phyloP scores from a whole-genome alignment of 2,329 filamentous ascomycete species.

The Colletotrichum nymphaeae region DNA sequence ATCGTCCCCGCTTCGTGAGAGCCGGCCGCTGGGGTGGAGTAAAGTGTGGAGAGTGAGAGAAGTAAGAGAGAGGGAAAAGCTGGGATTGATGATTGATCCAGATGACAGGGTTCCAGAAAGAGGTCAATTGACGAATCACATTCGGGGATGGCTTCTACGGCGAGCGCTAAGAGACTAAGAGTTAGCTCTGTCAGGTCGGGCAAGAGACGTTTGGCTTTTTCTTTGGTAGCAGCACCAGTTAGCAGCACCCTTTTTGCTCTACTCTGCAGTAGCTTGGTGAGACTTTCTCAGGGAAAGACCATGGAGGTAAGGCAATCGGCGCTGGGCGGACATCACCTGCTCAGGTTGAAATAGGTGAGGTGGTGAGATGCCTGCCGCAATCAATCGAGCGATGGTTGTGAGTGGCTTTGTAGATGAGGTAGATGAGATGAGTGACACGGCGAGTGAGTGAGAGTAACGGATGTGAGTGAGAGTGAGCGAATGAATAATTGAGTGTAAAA shows the following conservation, averaged over 20 bases:
- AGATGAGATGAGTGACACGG: not conserved
- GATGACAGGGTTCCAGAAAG: slow-evolving; percentile 26
- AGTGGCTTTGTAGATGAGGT: not conserved
- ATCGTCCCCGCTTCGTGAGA: not conserved
- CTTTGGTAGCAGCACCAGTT: not conserved
- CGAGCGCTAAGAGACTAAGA: slow-evolving; percentile 9
- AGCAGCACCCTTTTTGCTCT: not conserved
- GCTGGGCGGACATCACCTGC: not conserved
- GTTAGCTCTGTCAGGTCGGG: not conserved
- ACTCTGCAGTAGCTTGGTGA: slow-evolving; percentile 1
- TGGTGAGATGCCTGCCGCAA: not conserved
- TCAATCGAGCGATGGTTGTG: not conserved
- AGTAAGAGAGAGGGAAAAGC: not conserved
- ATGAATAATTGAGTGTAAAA: not conserved
- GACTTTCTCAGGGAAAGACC: slow-evolving; percentile 1
- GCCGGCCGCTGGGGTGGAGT: not conserved
- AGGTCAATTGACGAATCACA: slow-evolving; percentile 33
- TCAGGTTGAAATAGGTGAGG: not conserved
- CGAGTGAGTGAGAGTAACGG: not conserved
- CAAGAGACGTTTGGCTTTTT: slow-evolving; percentile 4
- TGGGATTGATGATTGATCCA: not conserved
- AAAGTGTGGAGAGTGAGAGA: slow-evolving; percentile 12
- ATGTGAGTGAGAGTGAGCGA: not conserved
- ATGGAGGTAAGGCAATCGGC: not conserved
- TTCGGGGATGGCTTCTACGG: slow-evolving; percentile 5